Evolutionary conservation across 257 asterid genomes (phyloP).

Genomic region (Asclepias syriaca): DNA sequence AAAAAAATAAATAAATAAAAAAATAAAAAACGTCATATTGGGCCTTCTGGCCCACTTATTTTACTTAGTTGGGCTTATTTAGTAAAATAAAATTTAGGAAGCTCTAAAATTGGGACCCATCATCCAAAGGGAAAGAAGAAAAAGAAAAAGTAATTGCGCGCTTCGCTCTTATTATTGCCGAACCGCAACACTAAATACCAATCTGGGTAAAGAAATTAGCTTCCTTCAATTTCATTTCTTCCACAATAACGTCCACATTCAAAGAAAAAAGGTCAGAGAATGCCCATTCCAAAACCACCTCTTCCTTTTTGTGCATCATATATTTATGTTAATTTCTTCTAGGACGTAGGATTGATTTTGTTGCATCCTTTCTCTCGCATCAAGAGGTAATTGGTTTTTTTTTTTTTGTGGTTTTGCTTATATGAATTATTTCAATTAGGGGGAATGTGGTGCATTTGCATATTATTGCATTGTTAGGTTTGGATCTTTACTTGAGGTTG

Average conservation of each 20-base stretch:
- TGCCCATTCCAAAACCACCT: background rate
- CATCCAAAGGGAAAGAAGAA: no score
- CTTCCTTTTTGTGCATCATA: background rate
- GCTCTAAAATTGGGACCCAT: no score
- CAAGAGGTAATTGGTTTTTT: conserved; percentile 1
- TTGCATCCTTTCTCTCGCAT: background rate
- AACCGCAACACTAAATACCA: background rate
- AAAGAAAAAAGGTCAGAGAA: background rate
- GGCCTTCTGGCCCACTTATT: background rate
- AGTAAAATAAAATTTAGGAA: no score
- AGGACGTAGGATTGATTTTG: background rate
- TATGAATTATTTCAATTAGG: background rate
- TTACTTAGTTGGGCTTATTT: background rate
- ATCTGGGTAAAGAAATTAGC: no score
- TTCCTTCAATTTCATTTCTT: background rate
- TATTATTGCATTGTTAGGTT: background rate
- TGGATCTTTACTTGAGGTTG: background rate
- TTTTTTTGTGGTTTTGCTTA: background rate
- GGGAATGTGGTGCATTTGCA: background rate
- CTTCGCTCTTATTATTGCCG: background rate
- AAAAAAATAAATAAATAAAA: background rate
- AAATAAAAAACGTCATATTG: background rate
- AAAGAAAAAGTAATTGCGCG: background rate
- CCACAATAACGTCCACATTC: conserved; percentile 21
- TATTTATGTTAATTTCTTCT: background rate